Conservation (phyloP, 306 rosid genomes). For the Albizia julibrissin region DNA sequence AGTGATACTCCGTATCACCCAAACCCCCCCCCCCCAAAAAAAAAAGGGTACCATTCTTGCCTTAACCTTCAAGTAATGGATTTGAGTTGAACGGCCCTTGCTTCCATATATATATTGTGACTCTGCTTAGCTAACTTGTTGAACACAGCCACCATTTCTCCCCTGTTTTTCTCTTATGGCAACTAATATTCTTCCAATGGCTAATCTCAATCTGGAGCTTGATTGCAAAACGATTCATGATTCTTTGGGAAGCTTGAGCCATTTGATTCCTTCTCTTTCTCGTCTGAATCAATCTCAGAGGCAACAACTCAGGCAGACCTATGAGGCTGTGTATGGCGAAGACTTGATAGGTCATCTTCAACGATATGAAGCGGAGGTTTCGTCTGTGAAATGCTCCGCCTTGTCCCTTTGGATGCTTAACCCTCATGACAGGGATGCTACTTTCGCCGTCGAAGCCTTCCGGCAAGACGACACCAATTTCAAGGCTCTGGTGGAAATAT, state of each 20-base stretch:
- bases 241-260: slow-evolving; percentile 43
- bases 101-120: slow-evolving; percentile 13
- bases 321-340: slow-evolving; percentile 59
- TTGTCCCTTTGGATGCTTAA: slow-evolving; percentile 67
- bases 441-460: slow-evolving; percentile 53
- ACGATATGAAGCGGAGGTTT: slow-evolving; percentile 39
- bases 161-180: slow-evolving; percentile 6
- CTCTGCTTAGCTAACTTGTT: neutral
- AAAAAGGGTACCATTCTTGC: slow-evolving; percentile 25
- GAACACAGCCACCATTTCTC: slow-evolving; percentile 7
- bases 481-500: slow-evolving; percentile 62
- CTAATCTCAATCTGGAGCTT: slow-evolving; percentile 35
- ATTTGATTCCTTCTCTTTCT: slow-evolving; percentile 46
- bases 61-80: slow-evolving; percentile 50
- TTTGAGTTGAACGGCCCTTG: neutral
- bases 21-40: too few species aligned
- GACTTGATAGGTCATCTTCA: slow-evolving; percentile 53
- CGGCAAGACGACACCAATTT: slow-evolving; percentile 49
- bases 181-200: slow-evolving; percentile 43
- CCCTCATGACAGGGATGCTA: slow-evolving; percentile 65
- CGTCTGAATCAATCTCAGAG: slow-evolving; percentile 42
- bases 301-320: slow-evolving; percentile 51
- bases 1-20: neutral
- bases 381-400: slow-evolving; percentile 40
- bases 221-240: slow-evolving; percentile 67